Evolutionary conservation across 2,329 filamentous ascomycete genomes (phyloP).

Genomic region (Didymella glomerata): DNA sequence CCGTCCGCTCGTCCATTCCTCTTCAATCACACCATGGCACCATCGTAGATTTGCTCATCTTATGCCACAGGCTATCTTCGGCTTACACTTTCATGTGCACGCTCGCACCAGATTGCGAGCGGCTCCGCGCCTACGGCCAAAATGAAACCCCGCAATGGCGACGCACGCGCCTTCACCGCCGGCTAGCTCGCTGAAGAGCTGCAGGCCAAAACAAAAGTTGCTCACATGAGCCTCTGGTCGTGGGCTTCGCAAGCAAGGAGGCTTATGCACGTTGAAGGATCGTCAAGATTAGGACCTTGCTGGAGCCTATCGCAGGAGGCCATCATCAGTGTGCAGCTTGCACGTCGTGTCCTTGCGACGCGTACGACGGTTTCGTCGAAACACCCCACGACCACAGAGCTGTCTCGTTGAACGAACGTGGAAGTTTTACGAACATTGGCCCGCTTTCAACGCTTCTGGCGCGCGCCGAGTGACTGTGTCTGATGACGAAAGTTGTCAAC

Average conservation of each 20-base stretch:
- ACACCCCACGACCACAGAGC: conserved; percentile 38
- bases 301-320: conserved; percentile 27
- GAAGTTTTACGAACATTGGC: conserved; percentile 29
- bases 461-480: conserved; percentile 25
- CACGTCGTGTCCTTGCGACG: conserved; percentile 32
- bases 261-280: conserved; percentile 25
- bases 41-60: conserved; percentile 16
- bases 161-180: conserved; percentile 35
- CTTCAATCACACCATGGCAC: conserved; percentile 33
- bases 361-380: conserved; percentile 22
- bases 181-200: conserved; percentile 27
- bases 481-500: conserved; percentile 23
- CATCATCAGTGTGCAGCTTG: conserved; percentile 23
- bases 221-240: conserved; percentile 13
- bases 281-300: conserved; percentile 9
- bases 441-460: conserved; percentile 31
- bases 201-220: conserved; percentile 11
- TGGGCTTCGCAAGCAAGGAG: conserved; percentile 22
- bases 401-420: conserved; percentile 36
- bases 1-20: conserved; percentile 23
- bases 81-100: conserved; percentile 31
- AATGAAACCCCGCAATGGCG: conserved; percentile 32
- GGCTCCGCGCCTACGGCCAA: conserved; percentile 18
- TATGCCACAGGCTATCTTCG: conserved; percentile 41
- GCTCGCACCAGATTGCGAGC: conserved; percentile 6